Evolutionary conservation across 768 basidiomycete species (phyloP), one percentile per base, ranked within the genome.

Genomic region (Podaxis carcinomalis): DNA sequence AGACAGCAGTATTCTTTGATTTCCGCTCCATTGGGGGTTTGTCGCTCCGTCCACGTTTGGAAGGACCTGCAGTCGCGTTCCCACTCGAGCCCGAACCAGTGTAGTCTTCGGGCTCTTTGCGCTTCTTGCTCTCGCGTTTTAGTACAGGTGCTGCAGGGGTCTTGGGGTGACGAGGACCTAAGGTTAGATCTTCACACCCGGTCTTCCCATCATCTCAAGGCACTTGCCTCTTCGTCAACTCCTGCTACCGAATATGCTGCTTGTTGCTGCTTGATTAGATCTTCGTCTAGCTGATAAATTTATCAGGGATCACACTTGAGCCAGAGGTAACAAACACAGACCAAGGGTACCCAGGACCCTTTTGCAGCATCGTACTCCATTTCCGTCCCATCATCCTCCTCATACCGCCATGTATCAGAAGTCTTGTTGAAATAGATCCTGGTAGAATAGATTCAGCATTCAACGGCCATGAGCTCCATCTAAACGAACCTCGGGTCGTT

Each of bases 1-100:
- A 98, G 46, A 98, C 85, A 3, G 93, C 93, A 0, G 95, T 97
- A 71, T 95, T 95, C 74, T 95, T 95, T 47, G 94, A 92, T 63
- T 83, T 89, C 56, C 80, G 80, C 68, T 85, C 83, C n/a, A 61
- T 63, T 9, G 72, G 63, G 0, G 75, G 72, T 63, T 80, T 80
- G 36, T 80, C 79, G 61, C 77, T 82, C 71, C 86, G 87, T 42
- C 87, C 85, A 49, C 88, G 85, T 74, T 93, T 94, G 52, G 86
- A 83, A 7, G 82, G 80, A 0, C 79, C 83, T 1, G 78, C 68
- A 50, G 76, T 77, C 39, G 74, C 50, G 40, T 49, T 71, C 54
- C 69, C 64, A 16, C 79, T 68, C 1, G 81, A 83, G 4, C 62
- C 59, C 1, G 81, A 83, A 4, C 62, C 59, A 6, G 86, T 89